phyloP scores from a whole-genome alignment of 1,284 basidiomycete species.

The Puccinia polysora region DNA sequence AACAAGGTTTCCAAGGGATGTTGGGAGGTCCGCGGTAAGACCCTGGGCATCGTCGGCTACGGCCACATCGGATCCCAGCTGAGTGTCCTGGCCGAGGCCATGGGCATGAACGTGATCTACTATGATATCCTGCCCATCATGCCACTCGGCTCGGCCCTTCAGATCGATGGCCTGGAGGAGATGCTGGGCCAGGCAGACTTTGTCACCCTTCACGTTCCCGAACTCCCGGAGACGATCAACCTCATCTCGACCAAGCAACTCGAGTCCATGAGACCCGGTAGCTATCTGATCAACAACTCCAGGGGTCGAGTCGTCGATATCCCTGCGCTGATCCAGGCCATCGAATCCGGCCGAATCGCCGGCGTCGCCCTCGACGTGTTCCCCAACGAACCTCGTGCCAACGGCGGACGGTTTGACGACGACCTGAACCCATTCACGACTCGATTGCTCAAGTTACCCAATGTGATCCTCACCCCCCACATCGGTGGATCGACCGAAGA shows the following conservation, averaged over 20 bases:
- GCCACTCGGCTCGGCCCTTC: constrained; percentile 89
- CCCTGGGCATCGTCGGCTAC: constrained; percentile 95
- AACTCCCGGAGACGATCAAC: constrained; percentile 89
- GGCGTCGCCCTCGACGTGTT: constrained; percentile 94
- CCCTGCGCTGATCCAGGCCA: constrained; percentile 74
- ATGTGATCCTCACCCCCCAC: constrained; percentile 93
- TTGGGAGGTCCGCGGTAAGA: constrained; percentile 97
- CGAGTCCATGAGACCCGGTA: constrained; percentile 84
- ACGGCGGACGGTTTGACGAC: constrained; percentile 79
- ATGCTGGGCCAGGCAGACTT: constrained; percentile 82
- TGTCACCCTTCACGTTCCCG: constrained; percentile 92
- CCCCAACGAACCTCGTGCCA: constrained; percentile 84
- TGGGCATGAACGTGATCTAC: constrained; percentile 94
- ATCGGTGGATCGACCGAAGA: constrained; percentile 99
- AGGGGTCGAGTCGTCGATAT: constrained; percentile 94
- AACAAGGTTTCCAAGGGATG: constrained; percentile 98
- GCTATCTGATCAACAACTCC: constrained; percentile 97
- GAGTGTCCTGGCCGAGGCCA: constrained; percentile 91
- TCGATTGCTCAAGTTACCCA: constrained; percentile 68
- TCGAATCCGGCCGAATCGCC: constrained; percentile 79
- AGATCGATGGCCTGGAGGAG: constrained; percentile 74
- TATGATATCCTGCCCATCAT: constrained; percentile 95
- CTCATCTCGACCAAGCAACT: constrained; percentile 80
- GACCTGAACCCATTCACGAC: constrained; percentile 75
- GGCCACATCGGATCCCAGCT: constrained; percentile 98